Conservation (phyloP, 148 eudicot genomes). For the Persicaria tinctoria region DNA sequence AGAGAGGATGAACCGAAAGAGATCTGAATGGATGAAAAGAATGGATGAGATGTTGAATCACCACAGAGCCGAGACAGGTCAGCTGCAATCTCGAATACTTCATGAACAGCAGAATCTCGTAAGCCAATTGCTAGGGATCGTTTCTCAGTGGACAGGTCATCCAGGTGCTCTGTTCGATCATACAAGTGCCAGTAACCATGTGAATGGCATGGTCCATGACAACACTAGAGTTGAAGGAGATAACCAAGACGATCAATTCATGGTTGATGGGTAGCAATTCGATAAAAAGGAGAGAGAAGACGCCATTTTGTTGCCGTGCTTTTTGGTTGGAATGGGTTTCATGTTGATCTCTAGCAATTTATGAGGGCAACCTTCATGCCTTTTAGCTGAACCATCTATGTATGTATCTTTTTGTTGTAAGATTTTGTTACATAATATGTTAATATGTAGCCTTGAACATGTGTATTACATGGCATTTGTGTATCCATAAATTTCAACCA, state of each 20-base stretch:
- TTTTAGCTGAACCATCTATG: no score
- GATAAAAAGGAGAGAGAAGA: not conserved
- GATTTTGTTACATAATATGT: no score
- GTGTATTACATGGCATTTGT: no score
- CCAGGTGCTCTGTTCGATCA: slow-evolving; percentile 70
- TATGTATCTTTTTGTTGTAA: no score
- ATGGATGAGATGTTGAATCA: slow-evolving; percentile 65
- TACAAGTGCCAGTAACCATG: slow-evolving; percentile 61
- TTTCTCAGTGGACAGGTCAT: slow-evolving; percentile 89
- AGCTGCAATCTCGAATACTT: slow-evolving; percentile 65
- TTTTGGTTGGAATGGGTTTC: no score
- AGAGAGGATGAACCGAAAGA: slow-evolving; percentile 59
- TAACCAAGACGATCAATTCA: slow-evolving; percentile 80
- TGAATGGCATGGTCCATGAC: slow-evolving; percentile 68
- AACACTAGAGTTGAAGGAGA: slow-evolving; percentile 75
- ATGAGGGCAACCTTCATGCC: no score
- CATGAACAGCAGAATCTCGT: slow-evolving; percentile 82
- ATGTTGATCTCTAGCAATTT: no score
- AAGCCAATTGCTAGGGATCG: slow-evolving; percentile 60
- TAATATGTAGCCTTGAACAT: no score
- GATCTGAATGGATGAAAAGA: slow-evolving; percentile 69
- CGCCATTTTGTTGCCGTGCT: not conserved
- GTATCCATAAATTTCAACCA: no score
- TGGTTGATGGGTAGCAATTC: slow-evolving; percentile 58
- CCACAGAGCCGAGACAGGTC: slow-evolving; percentile 70